Conservation (phyloP, 768 basidiomycete genomes). For the Aureoboletus auriporus region DNA sequence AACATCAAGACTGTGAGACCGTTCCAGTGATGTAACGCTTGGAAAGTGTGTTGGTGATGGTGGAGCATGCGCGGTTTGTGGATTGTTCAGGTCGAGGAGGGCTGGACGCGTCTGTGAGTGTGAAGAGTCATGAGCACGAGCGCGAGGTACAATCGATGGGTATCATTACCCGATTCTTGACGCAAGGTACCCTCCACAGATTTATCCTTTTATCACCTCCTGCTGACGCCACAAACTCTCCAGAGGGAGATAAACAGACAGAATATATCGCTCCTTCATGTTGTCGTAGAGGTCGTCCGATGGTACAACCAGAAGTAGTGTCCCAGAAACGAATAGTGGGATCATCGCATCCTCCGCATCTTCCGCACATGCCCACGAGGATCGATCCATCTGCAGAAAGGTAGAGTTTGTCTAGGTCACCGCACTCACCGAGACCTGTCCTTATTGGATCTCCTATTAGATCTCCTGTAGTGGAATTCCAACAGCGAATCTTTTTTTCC, state of each 20-base stretch:
- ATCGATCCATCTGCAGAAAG: not conserved
- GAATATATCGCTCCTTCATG: not conserved
- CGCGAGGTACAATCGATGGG: not conserved
- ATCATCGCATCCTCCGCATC: too few species aligned
- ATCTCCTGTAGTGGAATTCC: not conserved
- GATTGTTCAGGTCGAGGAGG: not conserved
- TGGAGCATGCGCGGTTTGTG: not conserved
- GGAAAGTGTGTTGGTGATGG: too few species aligned
- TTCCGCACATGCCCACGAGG: too few species aligned
- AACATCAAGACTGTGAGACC: too few species aligned
- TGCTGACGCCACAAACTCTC: not conserved
- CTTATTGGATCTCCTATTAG: slow-evolving; percentile 1
- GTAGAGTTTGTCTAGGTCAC: too few species aligned
- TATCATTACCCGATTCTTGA: not conserved
- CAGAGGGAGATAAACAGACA: slow-evolving; percentile 5
- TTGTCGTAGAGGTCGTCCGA: not conserved
- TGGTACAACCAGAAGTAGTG: not conserved
- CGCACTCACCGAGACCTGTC: too few species aligned
- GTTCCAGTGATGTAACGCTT: too few species aligned
- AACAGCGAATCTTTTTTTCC: not conserved
- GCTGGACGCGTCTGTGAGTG: not conserved
- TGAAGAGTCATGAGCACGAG: not conserved
- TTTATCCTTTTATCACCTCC: not conserved
- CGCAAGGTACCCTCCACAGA: not conserved
- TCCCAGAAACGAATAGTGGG: not conserved